Evolutionary conservation across 2,329 filamentous ascomycete species (phyloP), one percentile per base, ranked within the genome.

Genomic region (Exophiala xenobiotica): DNA sequence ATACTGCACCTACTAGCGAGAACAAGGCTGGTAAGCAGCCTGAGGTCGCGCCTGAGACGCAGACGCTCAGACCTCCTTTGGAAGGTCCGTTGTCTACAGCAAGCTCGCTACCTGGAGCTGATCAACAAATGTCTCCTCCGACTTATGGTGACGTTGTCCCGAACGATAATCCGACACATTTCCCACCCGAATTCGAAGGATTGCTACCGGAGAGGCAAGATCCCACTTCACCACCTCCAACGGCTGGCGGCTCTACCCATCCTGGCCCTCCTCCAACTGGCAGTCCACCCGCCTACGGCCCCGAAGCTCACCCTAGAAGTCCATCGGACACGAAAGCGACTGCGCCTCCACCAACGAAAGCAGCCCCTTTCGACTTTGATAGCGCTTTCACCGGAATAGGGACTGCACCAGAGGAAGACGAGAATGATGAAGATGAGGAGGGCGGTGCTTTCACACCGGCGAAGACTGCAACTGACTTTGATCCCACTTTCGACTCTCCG

Each of bases 371-470:
- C 31, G 73, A 76, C 52, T 76, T 76, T 48, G 73, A 75, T 39
- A 72, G 71, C 20, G 73, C 71, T 11, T 76, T 76, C 58, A 70
- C 71, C 18, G 70, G 69, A 18, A 60, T 75, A 18, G 66, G 73
- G 38, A 63, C 74, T 39, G 71, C 72, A 2, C 73, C 72, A 1
- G 72, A 72, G 2, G 69, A 69, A 50, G 72, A 75, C 55, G 69
- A 68, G 4, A 71, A 72, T 23, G 64, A 65, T 31, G 62, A 64
- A 27, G 63, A 64, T 20, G 68, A 74, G 18, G 65, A 68, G 19
- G 83, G 80, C 1, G 88, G 91, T 52, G 88, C 92, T 52, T 60
- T 64, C 18, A 57, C 61, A 6, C 61, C 65, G 18, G 70, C 69
- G 49, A 45, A 56, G 29, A 65, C 65, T 39, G 56, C 64, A 8